Evolutionary conservation across 371 early-diverging fungal genomes (phyloP).

Genomic region (Mortierella sp.): DNA sequence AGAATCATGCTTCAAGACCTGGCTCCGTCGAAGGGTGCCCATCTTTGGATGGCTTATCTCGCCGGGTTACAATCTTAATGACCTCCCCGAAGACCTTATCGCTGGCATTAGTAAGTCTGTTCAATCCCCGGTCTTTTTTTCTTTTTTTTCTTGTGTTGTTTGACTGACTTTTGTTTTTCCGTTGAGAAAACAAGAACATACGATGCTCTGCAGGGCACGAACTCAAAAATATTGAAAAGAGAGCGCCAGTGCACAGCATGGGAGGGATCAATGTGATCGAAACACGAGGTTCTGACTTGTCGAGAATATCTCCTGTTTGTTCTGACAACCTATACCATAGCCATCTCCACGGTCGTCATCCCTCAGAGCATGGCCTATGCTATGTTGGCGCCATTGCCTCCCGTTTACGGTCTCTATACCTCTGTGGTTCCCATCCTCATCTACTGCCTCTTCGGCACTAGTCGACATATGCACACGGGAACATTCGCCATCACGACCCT

Average conservation of each 20-base stretch:
- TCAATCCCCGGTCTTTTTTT: background rate
- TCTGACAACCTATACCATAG: slow-evolving; percentile 15
- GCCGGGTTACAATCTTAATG: slow-evolving; percentile 48
- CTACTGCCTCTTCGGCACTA: slow-evolving; percentile 64
- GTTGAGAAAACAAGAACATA: background rate
- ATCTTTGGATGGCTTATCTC: slow-evolving; percentile 54
- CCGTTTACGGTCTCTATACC: slow-evolving; percentile 69
- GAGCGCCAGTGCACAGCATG: background rate
- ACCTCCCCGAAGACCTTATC: slow-evolving; percentile 57
- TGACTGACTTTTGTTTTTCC: slow-evolving; percentile 3
- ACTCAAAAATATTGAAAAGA: background rate
- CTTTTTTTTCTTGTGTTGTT: background rate
- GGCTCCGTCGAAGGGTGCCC: slow-evolving; percentile 48
- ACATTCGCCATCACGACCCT: slow-evolving; percentile 66
- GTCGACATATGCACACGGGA: slow-evolving; percentile 61
- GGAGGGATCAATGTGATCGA: background rate
- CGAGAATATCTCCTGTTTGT: background rate
- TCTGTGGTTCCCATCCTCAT: slow-evolving; percentile 62
- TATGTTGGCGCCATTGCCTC: slow-evolving; percentile 64
- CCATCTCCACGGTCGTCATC: slow-evolving; percentile 65
- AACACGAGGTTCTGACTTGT: slow-evolving; percentile 9
- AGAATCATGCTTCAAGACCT: slow-evolving; percentile 44
- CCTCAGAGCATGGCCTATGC: slow-evolving; percentile 74
- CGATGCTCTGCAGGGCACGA: background rate
- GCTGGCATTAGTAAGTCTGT: slow-evolving; percentile 58